These are phyloP conservation scores for Cnidoscolus chayamansa DNA, from an alignment of 441 rosid species.

Conservation along the genomic window DNA sequence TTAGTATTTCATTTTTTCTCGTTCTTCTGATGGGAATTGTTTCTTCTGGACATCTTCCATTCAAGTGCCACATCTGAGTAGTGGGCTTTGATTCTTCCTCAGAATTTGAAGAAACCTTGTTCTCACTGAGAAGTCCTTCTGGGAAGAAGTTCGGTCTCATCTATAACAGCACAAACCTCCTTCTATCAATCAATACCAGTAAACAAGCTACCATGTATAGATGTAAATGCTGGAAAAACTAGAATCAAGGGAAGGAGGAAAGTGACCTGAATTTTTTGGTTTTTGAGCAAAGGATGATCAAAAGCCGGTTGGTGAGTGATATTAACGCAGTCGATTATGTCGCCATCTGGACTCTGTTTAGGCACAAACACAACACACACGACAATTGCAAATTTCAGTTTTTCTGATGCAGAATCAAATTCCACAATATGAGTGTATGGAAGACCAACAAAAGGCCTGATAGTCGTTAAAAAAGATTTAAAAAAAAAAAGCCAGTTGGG, in stretches of 20 bases:
- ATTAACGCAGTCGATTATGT: constrained; percentile 68
- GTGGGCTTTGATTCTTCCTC: constrained; percentile 39
- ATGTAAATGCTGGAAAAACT: not conserved
- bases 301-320: constrained; percentile 76
- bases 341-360: constrained; percentile 80
- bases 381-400: too few species aligned
- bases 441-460: too few species aligned
- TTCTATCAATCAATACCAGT: not conserved
- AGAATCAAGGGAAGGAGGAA: not conserved
- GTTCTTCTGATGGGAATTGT: constrained; percentile 82
- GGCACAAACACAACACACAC: not conserved
- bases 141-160: constrained; percentile 70
- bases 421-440: too few species aligned
- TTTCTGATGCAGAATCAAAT: too few species aligned
- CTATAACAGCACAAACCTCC: constrained; percentile 31
- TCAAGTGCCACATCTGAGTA: constrained; percentile 72
- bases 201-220: not conserved
- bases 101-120: constrained; percentile 36
- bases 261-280: constrained; percentile 81
- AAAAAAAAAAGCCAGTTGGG: too few species aligned
- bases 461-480: too few species aligned
- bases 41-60: constrained; percentile 60
- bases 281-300: constrained; percentile 77
- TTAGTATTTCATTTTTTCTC: constrained; percentile 56
- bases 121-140: constrained; percentile 58